A percentile compares a stretch with the other conserved stretches of the same genome.
These are phyloP conservation scores for Gossypium schwendimanii DNA, from an alignment of 441 rosid genomes.

Conservation along the genomic window DNA sequence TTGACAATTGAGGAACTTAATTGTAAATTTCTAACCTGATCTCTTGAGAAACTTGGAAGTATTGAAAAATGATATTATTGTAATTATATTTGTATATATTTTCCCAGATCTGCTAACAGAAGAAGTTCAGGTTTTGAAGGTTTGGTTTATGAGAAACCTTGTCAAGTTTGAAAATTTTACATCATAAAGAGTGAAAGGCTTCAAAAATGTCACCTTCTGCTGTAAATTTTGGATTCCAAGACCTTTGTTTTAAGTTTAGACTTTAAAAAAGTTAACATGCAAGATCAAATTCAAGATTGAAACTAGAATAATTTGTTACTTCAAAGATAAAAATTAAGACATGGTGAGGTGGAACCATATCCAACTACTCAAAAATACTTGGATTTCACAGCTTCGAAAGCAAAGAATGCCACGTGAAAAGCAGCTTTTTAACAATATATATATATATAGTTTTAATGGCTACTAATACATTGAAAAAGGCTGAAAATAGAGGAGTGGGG, in stretches of 20 bases:
- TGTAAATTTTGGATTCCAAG: background rate
- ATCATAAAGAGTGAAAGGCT: background rate
- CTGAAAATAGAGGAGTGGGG: slow-evolving; percentile 16
- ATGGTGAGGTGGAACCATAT: slow-evolving; percentile 16
- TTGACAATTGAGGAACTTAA: background rate
- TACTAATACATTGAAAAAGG: slow-evolving; percentile 19
- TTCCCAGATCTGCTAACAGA: background rate
- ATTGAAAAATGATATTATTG: background rate
- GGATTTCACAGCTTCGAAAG: slow-evolving; percentile 19
- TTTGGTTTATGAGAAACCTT: background rate
- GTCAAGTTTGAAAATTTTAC: background rate
- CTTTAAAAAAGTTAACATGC: background rate
- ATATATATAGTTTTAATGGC: slow-evolving; percentile 9
- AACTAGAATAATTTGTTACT: background rate
- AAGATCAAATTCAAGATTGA: background rate
- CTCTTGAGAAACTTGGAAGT: background rate
- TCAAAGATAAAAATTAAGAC: slow-evolving; percentile 4
- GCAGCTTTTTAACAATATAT: slow-evolving; percentile 26
- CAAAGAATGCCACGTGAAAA: slow-evolving; percentile 33
- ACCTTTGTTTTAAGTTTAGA: background rate
- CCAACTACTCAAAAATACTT: slow-evolving; percentile 6
- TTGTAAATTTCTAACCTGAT: background rate
- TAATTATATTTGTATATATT: background rate
- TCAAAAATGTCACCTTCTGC: background rate
- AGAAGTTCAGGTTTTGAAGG: background rate